Evolutionary conservation across 75 land plant species (phyloP).

Genomic region (Cupressus sempervirens): DNA sequence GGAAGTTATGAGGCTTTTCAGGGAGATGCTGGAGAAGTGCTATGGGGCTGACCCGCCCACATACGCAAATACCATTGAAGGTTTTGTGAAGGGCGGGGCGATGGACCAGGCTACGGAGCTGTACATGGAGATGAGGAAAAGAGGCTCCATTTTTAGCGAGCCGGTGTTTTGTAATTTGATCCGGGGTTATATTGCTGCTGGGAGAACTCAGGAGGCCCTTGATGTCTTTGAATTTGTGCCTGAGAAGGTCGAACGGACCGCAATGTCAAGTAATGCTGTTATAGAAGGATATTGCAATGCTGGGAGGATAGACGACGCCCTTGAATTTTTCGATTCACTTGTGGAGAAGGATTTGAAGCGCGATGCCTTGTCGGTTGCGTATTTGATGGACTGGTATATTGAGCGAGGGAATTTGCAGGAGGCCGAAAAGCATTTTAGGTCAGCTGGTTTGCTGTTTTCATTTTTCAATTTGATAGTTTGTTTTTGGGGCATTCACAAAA

Average conservation of each 20-base stretch:
- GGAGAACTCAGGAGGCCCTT: constrained; percentile 39
- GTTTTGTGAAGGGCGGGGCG: constrained; percentile 43
- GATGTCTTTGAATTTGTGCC: constrained; percentile 30
- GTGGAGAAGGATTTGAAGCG: constrained; percentile 39
- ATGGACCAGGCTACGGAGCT: constrained; percentile 53
- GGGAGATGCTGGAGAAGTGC: constrained; percentile 58
- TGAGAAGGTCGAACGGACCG: constrained; percentile 12
- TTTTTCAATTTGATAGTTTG: neutral
- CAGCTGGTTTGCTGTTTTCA: neutral
- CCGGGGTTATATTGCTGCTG: constrained; percentile 31
- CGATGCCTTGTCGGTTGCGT: constrained; percentile 29
- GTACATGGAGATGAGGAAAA: constrained; percentile 30
- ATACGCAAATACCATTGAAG: constrained; percentile 46
- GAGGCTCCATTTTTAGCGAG: constrained; percentile 43
- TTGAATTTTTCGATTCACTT: constrained; percentile 35
- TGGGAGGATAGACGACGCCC: constrained; percentile 21
- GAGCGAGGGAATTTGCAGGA: constrained; percentile 10
- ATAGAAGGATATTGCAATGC: constrained; percentile 38
- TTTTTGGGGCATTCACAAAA: neutral
- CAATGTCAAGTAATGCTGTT: constrained; percentile 30
- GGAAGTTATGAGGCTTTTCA: constrained; percentile 49
- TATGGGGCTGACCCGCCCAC: constrained; percentile 67
- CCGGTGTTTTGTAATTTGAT: constrained; percentile 34
- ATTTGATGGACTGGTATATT: constrained; percentile 28
- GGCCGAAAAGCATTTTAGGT: neutral